Conservation (phyloP, 2,329 filamentous ascomycete genomes). For the Fusarium subtropicale region DNA sequence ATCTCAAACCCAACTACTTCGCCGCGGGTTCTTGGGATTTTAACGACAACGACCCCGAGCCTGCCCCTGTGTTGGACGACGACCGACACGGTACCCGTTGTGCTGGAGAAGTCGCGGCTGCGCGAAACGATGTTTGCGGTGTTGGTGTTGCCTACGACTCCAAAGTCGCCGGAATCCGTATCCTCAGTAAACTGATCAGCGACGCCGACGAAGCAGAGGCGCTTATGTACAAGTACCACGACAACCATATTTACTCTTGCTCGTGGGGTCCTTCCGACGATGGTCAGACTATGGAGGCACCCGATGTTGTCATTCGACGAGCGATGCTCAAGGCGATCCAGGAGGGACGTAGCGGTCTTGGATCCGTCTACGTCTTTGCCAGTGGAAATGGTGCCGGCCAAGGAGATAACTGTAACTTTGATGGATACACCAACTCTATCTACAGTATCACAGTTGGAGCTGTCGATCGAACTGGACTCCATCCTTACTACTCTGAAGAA, state of each 20-base stretch:
- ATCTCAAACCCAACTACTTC: constrained; percentile 94
- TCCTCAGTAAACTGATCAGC: constrained; percentile 88
- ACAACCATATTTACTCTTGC: constrained; percentile 98
- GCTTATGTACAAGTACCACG: constrained; percentile 90
- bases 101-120: constrained; percentile 92
- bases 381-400: constrained; percentile 87
- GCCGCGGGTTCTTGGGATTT: constrained; percentile 94
- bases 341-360: constrained; percentile 82
- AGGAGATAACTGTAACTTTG: constrained; percentile 98
- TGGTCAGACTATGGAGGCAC: constrained; percentile 92
- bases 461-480: constrained; percentile 85
- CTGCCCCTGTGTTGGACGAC: constrained; percentile 83
- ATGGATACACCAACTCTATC: constrained; percentile 99
- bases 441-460: constrained; percentile 98
- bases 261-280: constrained; percentile 98
- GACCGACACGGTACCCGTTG: constrained; percentile 94
- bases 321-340: constrained; percentile 95
- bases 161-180: constrained; percentile 90
- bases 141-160: constrained; percentile 96
- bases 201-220: constrained; percentile 93
- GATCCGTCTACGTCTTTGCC: constrained; percentile 96
- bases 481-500: constrained; percentile 95
- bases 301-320: constrained; percentile 85
- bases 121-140: constrained; percentile 91
- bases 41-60: constrained; percentile 84